These are phyloP conservation scores for Rutstroemia sp. DNA, from an alignment of 2,329 filamentous ascomycete species.

Conservation along the genomic window DNA sequence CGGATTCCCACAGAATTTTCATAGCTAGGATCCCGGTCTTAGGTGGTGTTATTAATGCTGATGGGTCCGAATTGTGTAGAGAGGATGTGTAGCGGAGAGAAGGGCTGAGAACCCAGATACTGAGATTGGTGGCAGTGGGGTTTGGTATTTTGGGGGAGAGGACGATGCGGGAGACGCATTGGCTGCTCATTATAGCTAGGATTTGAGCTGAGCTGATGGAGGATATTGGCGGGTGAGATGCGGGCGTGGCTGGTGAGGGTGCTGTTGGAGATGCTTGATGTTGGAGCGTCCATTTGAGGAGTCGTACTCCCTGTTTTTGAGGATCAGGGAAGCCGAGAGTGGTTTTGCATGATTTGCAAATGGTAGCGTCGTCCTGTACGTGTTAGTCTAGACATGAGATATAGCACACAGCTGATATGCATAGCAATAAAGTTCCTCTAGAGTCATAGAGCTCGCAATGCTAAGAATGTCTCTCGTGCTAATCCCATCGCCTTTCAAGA, in stretches of 20 bases:
- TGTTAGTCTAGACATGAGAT: not conserved
- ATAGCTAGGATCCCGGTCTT: slow-evolving; percentile 15
- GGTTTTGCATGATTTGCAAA: slow-evolving; percentile 12
- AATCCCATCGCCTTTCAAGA: slow-evolving; percentile 41
- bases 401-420: not conserved
- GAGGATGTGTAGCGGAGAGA: not conserved
- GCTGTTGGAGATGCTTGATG: not conserved
- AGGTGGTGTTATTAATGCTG: too few relatives aligned
- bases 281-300: slow-evolving; percentile 25
- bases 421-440: not conserved
- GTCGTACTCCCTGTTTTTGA: slow-evolving; percentile 17
- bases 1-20: slow-evolving; percentile 25
- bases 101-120: slow-evolving; percentile 2
- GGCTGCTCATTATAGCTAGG: slow-evolving; percentile 2
- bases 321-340: slow-evolving; percentile 23
- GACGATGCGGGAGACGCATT: slow-evolving; percentile 4
- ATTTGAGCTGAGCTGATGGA: slow-evolving; percentile 17
- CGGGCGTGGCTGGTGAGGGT: not conserved
- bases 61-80: not conserved
- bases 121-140: not conserved
- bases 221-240: slow-evolving; percentile 10
- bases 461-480: slow-evolving; percentile 39
- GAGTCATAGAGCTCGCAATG: not conserved
- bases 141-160: slow-evolving; percentile 1
- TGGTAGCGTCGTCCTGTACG: not conserved